Percentiles rank a stretch among this genome's conserved stretches.
These are phyloP conservation scores for Boletus speciosus DNA, from an alignment of 768 basidiomycete genomes.

Conservation along the genomic window DNA sequence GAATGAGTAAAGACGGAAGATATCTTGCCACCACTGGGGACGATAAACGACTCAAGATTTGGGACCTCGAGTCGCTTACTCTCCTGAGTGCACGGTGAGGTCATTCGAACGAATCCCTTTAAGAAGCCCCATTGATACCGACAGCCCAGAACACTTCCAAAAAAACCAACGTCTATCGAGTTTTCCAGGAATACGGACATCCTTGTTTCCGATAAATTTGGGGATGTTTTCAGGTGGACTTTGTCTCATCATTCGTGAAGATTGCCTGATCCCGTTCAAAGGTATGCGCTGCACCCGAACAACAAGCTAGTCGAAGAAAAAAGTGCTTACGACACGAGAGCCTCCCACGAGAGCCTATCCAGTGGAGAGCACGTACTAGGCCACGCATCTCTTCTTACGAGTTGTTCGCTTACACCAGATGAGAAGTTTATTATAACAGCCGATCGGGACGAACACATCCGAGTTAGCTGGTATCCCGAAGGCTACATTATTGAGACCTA, in stretches of 20 bases:
- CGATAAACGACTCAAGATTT: slow-evolving; percentile 79
- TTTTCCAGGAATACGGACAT: slow-evolving; percentile 67
- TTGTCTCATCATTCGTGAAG: neutral
- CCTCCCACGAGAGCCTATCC: slow-evolving; percentile 67
- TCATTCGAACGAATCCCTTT: neutral
- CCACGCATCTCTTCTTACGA: slow-evolving; percentile 82
- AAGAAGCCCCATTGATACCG: neutral
- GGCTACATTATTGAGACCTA: slow-evolving; percentile 84
- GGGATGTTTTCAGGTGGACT: slow-evolving; percentile 80
- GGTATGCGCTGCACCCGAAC: slow-evolving; percentile 55
- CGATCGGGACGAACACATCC: slow-evolving; percentile 93
- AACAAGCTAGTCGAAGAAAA: slow-evolving; percentile 21
- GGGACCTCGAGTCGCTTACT: slow-evolving; percentile 55
- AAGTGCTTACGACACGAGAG: slow-evolving; percentile 33
- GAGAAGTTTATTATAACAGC: slow-evolving; percentile 80
- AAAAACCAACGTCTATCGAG: slow-evolving; percentile 69
- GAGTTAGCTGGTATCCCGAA: slow-evolving; percentile 85
- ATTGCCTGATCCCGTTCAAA: slow-evolving; percentile 23
- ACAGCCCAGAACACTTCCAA: slow-evolving; percentile 66
- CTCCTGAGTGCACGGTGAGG: slow-evolving; percentile 62
- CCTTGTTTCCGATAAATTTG: slow-evolving; percentile 90
- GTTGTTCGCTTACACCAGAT: slow-evolving; percentile 63
- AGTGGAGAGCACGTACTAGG: slow-evolving; percentile 74
- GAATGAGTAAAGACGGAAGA: slow-evolving; percentile 40
- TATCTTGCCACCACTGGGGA: slow-evolving; percentile 68